Base-by-base conservation (phyloP, 2,329 filamentous ascomycete species). In the Cordyceps javanica region DNA sequence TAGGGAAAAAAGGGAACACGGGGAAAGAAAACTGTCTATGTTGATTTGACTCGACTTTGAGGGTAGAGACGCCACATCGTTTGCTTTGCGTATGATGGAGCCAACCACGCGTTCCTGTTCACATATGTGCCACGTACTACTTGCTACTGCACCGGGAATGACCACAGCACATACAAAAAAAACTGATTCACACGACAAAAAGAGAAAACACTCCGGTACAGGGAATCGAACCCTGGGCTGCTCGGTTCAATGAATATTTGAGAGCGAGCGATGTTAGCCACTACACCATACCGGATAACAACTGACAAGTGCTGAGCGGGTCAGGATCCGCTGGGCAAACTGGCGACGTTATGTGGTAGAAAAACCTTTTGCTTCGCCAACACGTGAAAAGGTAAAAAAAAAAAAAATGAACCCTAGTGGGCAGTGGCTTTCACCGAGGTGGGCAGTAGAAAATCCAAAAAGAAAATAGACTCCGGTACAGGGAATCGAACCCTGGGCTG, bases 211-310 rank as follows among this genome's bases (percentile, higher is more conserved):
- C 60, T 61, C 60, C 60, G 60, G 57, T 61, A 61, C 60, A 54
- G 60, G 60, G 60, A 61, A 61, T 61, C 60, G 60, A 61, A 61
- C 60, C 57, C 60, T 54, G 60, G 60, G 60, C 60, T 61, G 60
- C 57, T 61, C 60, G 60, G 60, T 21, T 26, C 57, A 41, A 32
- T 28, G n/a, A 48, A 45, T 38, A n/a, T 51, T 53, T 69, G 67
- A 70, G 68, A 69, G 67, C 66, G 68, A 69, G 66, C 68, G 68
- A 69, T 69, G 68, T 69, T 69, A 69, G 66, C 68, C 68, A 68
- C 67, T 69, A 69, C 67, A 69, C 68, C 68, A 69, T 69, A 68
- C 64, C 67, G 68, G 68, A 69, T 61, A 26, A 23, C 16, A 36
- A 39, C 16, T 39, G 30, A 36, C 45, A 45, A 55, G 30, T 45